Base-by-base conservation (phyloP, 345 rosid genomes). In the Arabis alpina region DNA sequence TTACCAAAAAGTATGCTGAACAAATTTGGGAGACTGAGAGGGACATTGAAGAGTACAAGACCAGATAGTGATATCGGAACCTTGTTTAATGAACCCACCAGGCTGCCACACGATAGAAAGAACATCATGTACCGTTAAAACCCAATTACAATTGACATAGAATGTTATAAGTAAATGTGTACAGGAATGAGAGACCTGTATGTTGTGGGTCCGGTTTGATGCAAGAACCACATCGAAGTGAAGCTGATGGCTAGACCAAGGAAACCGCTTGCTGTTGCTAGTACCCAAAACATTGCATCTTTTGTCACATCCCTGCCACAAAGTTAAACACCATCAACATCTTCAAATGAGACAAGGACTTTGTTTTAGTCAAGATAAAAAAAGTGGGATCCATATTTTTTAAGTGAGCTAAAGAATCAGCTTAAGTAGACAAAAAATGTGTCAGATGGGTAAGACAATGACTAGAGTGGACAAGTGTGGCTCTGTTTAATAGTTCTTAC, bases 181-280 rank as follows among this genome's bases (percentile, higher is more conserved):
- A 34, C 13, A n/a, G 10, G 55, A 45, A 57, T 23, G 60, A 75
- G 51, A 68, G 8, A 74, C 96, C 97, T 93, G 75, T 89, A 88
- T 24, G 98, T 93, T 54, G 97, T 91, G 3, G 98, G 96, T 52
- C 98, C 92, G 13, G 98, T 93, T 86, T 93, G 96, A 78, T 79
- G 87, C 68, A 93, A 59, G 76, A 93, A 93, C 98, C 98, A 93
- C 90, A 93, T 82, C 19, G 98, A 93, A 12, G 97, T 89, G 85
- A 93, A 91, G 83, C 97, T 93, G 48, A 89, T 91, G 27, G 97
- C 90, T 6, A 93, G 89, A 71, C 97, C 98, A 39, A 93, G 83
- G 12, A 93, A 79, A 24, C 97, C 99, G 53, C 97, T 89, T 10
- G 82, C 88, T 69, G 98, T 93, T 66, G 93, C 90, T 8, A 80